Base-by-base conservation (phyloP, 2,329 filamentous ascomycete genomes). In the Aureobasidium sp. region DNA sequence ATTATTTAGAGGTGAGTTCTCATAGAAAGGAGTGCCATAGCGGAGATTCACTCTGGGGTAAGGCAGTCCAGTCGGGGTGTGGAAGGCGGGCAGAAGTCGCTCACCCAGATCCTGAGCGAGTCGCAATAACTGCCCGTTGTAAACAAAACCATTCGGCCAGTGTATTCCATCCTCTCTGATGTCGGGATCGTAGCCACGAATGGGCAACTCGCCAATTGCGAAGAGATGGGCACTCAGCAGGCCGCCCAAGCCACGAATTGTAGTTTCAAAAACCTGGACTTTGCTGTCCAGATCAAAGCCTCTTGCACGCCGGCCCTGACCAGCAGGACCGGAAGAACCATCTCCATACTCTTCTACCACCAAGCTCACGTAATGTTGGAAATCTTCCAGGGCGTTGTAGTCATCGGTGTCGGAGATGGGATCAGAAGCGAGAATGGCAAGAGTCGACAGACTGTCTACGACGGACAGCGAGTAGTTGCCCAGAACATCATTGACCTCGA, bases 211-310 rank as follows among this genome's bases (percentile, higher is more conserved):
- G 37, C 92, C 94, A 26, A 91, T 81, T 13, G 94, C 93, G 73
- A 99, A 99, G 46, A 97, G 78, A 76, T 99, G 94, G 2, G 93
- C 91, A 70, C 92, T 97, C 66, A 99, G 77, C 62, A 99, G 79
- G 0, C 94, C 94, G 15, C 94, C 94, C 50, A 96, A 84, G 17
- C 93, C 94, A 63, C 94, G 84, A 68, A 99, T 99, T 39, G 96
- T 93, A 0, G 93, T 97, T 78, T 99, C 94, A 71, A 99, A 99
- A 42, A 99, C 91, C 76, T 99, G 93, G 1, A 99, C 94, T 76
- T 97, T 99, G 78, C 92, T 96, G 75, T 99, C 93, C 44, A 96
- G 79, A 74, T 99, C 91, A 70, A 99, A 99, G 0, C 91, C 94
- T 61, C 86, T 83, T 3, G 87, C 86, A 66, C 91, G 82, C 62